phyloP scores from a whole-genome alignment of 1,139 yeast genomes.

The Blastobotrys proliferans region DNA sequence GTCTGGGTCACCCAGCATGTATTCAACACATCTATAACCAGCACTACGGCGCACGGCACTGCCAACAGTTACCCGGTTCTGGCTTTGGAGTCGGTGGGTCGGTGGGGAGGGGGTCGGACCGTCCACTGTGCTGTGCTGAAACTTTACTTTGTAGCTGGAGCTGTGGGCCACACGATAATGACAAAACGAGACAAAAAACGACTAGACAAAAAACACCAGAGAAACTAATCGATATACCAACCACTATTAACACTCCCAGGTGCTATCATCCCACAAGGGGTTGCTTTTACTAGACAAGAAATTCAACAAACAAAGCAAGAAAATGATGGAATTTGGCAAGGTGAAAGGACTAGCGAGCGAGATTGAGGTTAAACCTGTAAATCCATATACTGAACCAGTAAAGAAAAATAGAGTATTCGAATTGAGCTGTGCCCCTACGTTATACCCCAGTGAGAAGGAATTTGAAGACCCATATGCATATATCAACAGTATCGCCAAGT shows the following conservation, averaged over 20 bases:
- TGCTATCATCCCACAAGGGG: too few species aligned
- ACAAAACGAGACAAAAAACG: neutral
- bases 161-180: neutral
- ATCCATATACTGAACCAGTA: slow-evolving; percentile 17
- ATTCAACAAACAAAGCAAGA: too few species aligned
- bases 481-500: slow-evolving; percentile 44
- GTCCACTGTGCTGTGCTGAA: neutral
- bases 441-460: slow-evolving; percentile 43
- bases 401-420: slow-evolving; percentile 28
- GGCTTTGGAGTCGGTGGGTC: too few species aligned
- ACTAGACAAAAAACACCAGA: neutral
- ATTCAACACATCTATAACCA: too few species aligned
- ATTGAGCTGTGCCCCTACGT: slow-evolving; percentile 45
- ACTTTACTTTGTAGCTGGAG: too few species aligned
- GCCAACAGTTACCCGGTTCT: too few species aligned
- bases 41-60: too few species aligned
- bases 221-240: too few species aligned
- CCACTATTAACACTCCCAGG: too few species aligned
- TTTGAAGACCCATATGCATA: slow-evolving; percentile 45
- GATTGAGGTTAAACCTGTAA: slow-evolving; percentile 21
- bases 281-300: too few species aligned
- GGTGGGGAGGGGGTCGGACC: too few species aligned
- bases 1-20: neutral
- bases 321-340: slow-evolving; percentile 1
- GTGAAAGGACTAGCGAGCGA: slow-evolving; percentile 14